Conservation (phyloP, 768 basidiomycete genomes). For the Pluteus cervinus region DNA sequence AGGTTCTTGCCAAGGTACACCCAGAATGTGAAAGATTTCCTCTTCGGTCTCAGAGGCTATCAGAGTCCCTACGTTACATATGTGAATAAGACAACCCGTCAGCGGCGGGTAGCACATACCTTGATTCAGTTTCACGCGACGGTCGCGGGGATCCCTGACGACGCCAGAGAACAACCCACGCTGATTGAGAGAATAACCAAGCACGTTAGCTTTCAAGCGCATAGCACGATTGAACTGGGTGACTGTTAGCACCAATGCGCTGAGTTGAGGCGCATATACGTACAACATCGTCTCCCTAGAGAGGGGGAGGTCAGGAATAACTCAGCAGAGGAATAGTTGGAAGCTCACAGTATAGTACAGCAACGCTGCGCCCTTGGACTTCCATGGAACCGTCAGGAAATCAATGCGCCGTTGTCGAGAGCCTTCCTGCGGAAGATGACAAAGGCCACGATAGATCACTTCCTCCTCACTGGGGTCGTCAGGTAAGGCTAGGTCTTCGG, state of each 20-base stretch:
- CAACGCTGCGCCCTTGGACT: slow-evolving; percentile 73
- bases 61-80: slow-evolving; percentile 41
- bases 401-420: slow-evolving; percentile 72
- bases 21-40: slow-evolving; percentile 77
- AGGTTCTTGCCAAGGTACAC: slow-evolving; percentile 79
- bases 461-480: slow-evolving; percentile 66
- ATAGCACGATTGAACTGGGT: slow-evolving; percentile 85
- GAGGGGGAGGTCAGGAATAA: slow-evolving; percentile 5
- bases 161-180: slow-evolving; percentile 72
- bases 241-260: slow-evolving; percentile 3
- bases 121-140: slow-evolving; percentile 50
- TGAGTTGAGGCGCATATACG: slow-evolving; percentile 18
- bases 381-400: slow-evolving; percentile 78
- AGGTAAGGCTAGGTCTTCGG: slow-evolving; percentile 73
- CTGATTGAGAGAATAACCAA: slow-evolving; percentile 87
- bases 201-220: slow-evolving; percentile 72
- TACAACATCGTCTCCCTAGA: slow-evolving; percentile 85
- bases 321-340: slow-evolving; percentile 1
- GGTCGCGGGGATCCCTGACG: slow-evolving; percentile 60
- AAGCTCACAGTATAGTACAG: slow-evolving; percentile 84
- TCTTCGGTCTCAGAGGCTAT: slow-evolving; percentile 81
- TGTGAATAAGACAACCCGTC: slow-evolving; percentile 1
- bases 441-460: slow-evolving; percentile 77
- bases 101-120: slow-evolving; percentile 33
- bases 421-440: slow-evolving; percentile 42